Evolutionary conservation across 495 filamentous ascomycete species (phyloP), one percentile per base, ranked within the genome.

Genomic region (Penicillium coffeae): DNA sequence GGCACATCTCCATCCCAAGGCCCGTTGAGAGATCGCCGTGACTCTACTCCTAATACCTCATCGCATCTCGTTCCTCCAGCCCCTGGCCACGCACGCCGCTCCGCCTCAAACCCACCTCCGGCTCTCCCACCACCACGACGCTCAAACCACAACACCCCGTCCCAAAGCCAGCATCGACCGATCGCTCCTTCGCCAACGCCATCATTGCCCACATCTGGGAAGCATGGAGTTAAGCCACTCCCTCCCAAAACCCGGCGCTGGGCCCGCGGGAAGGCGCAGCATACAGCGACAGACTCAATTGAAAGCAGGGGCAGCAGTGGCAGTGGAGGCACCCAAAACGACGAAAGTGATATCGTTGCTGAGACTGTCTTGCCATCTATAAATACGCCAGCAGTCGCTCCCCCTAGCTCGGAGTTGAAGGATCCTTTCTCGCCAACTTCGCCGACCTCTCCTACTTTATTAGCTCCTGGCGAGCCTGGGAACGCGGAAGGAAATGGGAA

Each of bases 101-200:
- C 70, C 7, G 66, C 56, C 16, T 73, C 70, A 18, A 68, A 70
- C 34, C 66, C 70, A 10, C 66, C 70, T 3, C 70, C 70, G 1
- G 70, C 68, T 12, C 54, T 73, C 12, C 70, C 70, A 12, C 70
- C 70, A 20, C 70, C 70, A 10, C 59, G 70, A 18, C 68, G 70
- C 25, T 70, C 66, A 12, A 43, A 49, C 10, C 44, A 54, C n/a
- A 48, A 49, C 15, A 59, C 52, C 16, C 53, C 63, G 33, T 50
- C 55, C 43, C 56, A 51, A 16, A 47, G 62, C 54, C 62, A 72
- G 21, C 59, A 58, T 36, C 53, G 62, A 16, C 60, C 44, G n/a
- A n/a, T 27, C 15, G 35, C 35, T 9, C 14, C 36, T 13, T 8
- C 36, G 20, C 6, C 22, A 33, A 25, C 18, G 10, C 15, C 45